A percentile compares a stretch with the other conserved stretches of the same genome.
These are phyloP conservation scores for Trichoderma polysporum DNA, from an alignment of 2,329 filamentous ascomycete genomes.

Conservation along the genomic window DNA sequence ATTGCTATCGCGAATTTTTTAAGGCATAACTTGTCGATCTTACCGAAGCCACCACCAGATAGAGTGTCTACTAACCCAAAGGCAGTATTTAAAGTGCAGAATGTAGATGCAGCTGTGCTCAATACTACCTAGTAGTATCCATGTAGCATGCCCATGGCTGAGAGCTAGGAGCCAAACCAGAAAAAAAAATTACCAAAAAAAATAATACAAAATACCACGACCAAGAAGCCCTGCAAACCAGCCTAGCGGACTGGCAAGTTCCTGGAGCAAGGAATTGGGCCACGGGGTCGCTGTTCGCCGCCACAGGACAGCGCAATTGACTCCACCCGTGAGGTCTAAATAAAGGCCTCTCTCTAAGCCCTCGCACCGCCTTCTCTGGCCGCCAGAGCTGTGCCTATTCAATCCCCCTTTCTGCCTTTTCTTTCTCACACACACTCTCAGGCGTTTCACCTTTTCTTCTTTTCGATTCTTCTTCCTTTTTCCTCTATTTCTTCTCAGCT, in stretches of 20 bases:
- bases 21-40: neutral
- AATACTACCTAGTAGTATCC: too few species aligned
- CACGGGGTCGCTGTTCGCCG: neutral
- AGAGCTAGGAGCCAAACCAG: neutral
- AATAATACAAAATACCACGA: too few species aligned
- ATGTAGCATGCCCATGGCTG: neutral
- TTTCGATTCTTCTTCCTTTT: neutral
- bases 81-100: neutral
- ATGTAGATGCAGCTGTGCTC: too few species aligned
- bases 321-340: constrained; percentile 20
- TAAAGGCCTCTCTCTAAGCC: constrained; percentile 17
- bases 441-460: neutral
- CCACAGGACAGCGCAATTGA: constrained; percentile 6
- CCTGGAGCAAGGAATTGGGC: neutral
- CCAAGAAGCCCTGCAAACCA: neutral
- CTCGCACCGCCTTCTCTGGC: constrained; percentile 16
- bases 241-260: neutral
- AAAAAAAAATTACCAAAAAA: too few species aligned
- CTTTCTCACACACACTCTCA: neutral
- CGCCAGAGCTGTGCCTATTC: neutral
- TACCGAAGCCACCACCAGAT: neutral
- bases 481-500: neutral
- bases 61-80: too few species aligned
- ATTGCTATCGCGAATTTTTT: neutral
- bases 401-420: neutral